Conservation (phyloP, 2,329 filamentous ascomycete genomes). For the Thielaviopsis musarum region DNA sequence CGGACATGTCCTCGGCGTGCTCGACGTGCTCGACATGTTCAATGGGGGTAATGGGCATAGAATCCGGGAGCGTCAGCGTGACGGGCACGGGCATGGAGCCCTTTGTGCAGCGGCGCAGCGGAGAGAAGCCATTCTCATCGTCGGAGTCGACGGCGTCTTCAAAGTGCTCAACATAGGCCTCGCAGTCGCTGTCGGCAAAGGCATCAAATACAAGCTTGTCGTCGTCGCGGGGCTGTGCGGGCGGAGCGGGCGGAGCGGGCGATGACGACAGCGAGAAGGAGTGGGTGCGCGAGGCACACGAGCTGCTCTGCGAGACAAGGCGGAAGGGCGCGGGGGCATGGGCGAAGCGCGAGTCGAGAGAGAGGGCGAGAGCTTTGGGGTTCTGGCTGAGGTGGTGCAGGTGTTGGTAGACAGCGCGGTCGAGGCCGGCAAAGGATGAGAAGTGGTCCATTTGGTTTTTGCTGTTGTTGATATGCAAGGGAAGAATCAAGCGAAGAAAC, state of each 20-base stretch:
- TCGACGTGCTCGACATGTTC: neutral
- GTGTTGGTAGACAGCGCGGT: conserved; percentile 1
- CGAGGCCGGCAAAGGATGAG: conserved; percentile 1
- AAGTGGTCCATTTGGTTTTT: neutral
- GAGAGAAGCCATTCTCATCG: neutral
- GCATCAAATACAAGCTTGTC: neutral
- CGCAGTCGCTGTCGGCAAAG: neutral
- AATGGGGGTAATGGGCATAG: too few species aligned
- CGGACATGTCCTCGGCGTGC: neutral
- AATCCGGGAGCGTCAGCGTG: too few species aligned
- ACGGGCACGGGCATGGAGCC: neutral
- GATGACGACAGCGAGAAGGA: neutral
- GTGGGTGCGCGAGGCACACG: too few species aligned
- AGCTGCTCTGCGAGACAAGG: too few species aligned
- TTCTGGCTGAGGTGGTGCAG: neutral
- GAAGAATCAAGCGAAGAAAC: neutral
- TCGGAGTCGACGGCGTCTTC: neutral
- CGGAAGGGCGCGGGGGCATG: conserved; percentile 1
- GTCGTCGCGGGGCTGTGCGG: neutral
- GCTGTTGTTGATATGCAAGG: neutral
- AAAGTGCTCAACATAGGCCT: conserved; percentile 3
- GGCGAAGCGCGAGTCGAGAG: conserved; percentile 4
- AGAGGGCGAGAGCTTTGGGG: conserved; percentile 2
- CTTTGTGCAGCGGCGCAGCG: conserved; percentile 2
- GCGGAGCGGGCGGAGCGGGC: neutral